These are phyloP conservation scores for Trichoderma virens DNA, from an alignment of 495 filamentous ascomycete species.

Conservation along the genomic window DNA sequence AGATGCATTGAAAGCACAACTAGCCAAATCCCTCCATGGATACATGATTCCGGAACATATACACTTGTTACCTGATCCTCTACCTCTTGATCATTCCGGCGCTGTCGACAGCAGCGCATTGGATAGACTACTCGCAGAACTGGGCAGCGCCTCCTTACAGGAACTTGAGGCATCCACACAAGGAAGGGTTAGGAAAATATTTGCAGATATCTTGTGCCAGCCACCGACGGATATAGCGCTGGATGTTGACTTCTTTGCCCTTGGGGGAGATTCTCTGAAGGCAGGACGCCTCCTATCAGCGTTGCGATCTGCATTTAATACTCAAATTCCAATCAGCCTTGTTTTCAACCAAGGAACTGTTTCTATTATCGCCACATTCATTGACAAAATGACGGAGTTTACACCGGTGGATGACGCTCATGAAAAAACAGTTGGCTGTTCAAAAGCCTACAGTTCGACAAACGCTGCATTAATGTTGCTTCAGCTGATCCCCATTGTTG, in stretches of 20 bases:
- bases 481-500: conserved; percentile 28
- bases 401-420: background rate
- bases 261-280: conserved; percentile 37
- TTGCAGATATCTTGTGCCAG: conserved; percentile 24
- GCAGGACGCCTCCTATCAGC: conserved; percentile 35
- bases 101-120: conserved; percentile 22
- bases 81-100: conserved; percentile 22
- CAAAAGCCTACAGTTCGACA: conserved; percentile 31
- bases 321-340: conserved; percentile 30
- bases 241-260: conserved; percentile 33
- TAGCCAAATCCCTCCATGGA: conserved; percentile 16
- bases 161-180: conserved; percentile 17
- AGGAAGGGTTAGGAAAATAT: conserved; percentile 23
- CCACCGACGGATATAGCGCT: conserved; percentile 19
- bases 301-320: conserved; percentile 28
- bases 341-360: conserved; percentile 32
- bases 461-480: conserved; percentile 29
- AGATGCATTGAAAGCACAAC: conserved; percentile 7
- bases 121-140: conserved; percentile 16
- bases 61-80: conserved; percentile 20
- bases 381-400: conserved; percentile 14
- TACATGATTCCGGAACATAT: conserved; percentile 25
- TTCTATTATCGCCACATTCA: conserved; percentile 19
- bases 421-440: background rate
- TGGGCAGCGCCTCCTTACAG: conserved; percentile 12